Percentiles rank a stretch among this genome's conserved stretches.
Evolutionary conservation across 768 basidiomycete species (phyloP).

Genomic region (Termitomyces sp.): DNA sequence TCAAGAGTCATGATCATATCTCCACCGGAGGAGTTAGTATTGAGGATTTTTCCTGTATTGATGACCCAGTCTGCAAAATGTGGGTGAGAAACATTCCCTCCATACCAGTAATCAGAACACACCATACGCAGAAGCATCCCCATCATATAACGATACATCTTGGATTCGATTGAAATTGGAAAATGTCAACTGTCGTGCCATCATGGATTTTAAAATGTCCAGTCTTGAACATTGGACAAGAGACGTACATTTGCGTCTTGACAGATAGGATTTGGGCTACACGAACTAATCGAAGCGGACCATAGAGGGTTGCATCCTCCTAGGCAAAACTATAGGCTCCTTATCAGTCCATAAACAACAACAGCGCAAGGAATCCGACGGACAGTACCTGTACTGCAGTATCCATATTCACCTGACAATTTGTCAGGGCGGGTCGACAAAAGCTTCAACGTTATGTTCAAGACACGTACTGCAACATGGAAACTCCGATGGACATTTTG

Average conservation of each 20-base stretch:
- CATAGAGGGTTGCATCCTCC: conserved; percentile 84
- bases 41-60: conserved; percentile 63
- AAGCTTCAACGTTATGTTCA: background rate
- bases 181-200: conserved; percentile 51
- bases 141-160: conserved; percentile 67
- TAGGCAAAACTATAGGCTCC: conserved; percentile 59
- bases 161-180: conserved; percentile 61
- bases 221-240: background rate
- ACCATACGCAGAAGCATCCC: conserved; percentile 73
- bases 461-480: conserved; percentile 51
- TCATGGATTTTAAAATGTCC: background rate
- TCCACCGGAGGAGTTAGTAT: conserved; percentile 57
- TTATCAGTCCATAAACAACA: conserved; percentile 3
- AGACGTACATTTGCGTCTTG: conserved; percentile 47
- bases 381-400: conserved; percentile 46
- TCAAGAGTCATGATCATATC: conserved; percentile 68
- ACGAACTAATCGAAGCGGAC: conserved; percentile 63
- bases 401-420: conserved; percentile 48
- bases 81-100: background rate
- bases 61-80: conserved; percentile 60
- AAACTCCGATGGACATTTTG: conserved; percentile 38
- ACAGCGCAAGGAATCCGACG: conserved; percentile 16
- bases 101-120: conserved; percentile 9
- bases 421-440: background rate
- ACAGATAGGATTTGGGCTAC: conserved; percentile 72